Evolutionary conservation across 2,329 filamentous ascomycete species (phyloP).

Genomic region (Beauveria brongniartii): DNA sequence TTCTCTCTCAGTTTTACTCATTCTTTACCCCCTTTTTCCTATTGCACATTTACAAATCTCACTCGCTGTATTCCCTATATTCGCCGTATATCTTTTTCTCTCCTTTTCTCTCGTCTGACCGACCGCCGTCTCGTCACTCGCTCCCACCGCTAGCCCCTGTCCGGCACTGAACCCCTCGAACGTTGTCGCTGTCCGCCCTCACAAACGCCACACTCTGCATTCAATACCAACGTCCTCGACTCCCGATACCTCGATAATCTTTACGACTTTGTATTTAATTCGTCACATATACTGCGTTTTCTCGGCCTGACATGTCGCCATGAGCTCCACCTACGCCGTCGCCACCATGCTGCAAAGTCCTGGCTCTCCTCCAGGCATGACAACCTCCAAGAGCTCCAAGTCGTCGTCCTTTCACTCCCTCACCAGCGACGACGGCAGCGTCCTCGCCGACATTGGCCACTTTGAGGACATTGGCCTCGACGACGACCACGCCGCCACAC

Average conservation of each 20-base stretch:
- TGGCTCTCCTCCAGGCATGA: conserved; percentile 52
- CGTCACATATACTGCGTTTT: not conserved
- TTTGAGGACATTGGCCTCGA: conserved; percentile 93
- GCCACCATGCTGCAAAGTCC: conserved; percentile 23
- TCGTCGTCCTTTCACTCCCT: conserved; percentile 82
- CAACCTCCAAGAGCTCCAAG: conserved; percentile 79
- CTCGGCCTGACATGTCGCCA: conserved; percentile 23
- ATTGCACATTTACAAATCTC: not conserved
- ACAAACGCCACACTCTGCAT: not conserved
- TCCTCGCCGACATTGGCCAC: conserved; percentile 65
- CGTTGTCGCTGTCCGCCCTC: not conserved
- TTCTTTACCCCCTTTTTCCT: not conserved
- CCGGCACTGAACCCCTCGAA: conserved; percentile 3
- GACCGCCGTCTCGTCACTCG: not conserved
- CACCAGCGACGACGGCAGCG: conserved; percentile 63
- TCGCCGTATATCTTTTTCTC: not conserved
- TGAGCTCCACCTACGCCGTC: conserved; percentile 27
- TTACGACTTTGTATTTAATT: not conserved
- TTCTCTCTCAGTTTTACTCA: not conserved
- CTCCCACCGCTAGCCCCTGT: not conserved
- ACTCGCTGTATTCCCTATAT: not conserved
- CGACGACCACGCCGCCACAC: conserved; percentile 41
- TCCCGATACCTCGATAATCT: not conserved
- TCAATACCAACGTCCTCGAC: not conserved
- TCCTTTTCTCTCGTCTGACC: not conserved